phyloP scores from a whole-genome alignment of 2,329 filamentous ascomycete genomes.

The Monilinia fructigena region DNA sequence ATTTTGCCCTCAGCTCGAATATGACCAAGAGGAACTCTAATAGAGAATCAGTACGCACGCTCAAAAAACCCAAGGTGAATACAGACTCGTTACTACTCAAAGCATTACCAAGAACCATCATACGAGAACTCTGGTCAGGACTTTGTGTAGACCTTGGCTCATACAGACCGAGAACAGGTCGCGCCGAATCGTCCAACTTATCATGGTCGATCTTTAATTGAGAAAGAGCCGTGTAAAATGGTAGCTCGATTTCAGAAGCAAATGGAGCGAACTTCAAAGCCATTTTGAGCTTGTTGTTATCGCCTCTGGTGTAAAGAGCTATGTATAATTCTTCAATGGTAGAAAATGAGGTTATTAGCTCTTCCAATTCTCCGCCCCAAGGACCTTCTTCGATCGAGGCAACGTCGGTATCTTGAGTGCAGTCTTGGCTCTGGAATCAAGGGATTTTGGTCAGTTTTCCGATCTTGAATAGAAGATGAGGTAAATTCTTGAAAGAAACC shows the following conservation, averaged over 20 bases:
- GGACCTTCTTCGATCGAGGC: slow-evolving; percentile 18
- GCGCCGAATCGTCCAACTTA: slow-evolving; percentile 90
- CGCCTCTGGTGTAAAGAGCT: slow-evolving; percentile 2
- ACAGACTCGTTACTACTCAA: slow-evolving; percentile 79
- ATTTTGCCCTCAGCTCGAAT: slow-evolving; percentile 90
- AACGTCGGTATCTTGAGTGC: slow-evolving; percentile 16
- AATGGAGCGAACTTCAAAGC: slow-evolving; percentile 80
- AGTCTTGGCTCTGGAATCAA: slow-evolving; percentile 8
- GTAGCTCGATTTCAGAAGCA: slow-evolving; percentile 89
- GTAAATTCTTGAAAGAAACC: not conserved
- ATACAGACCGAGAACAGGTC: slow-evolving; percentile 83
- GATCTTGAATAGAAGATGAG: not conserved
- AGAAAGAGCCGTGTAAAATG: slow-evolving; percentile 92
- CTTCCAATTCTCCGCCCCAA: slow-evolving; percentile 19
- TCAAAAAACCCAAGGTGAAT: slow-evolving; percentile 4
- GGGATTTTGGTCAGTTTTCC: slow-evolving; percentile 11
- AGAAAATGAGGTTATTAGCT: slow-evolving; percentile 8
- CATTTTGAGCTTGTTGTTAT: slow-evolving; percentile 27
- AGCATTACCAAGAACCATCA: slow-evolving; percentile 87
- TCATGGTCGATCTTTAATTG: slow-evolving; percentile 94
- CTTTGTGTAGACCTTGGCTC: slow-evolving; percentile 72
- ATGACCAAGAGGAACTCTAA: slow-evolving; percentile 65
- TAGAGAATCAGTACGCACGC: slow-evolving; percentile 20
- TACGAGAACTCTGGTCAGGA: slow-evolving; percentile 75
- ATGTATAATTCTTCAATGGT: slow-evolving; percentile 3